Evolutionary conservation across 495 filamentous ascomycete species (phyloP), one percentile per base, ranked within the genome.

Genomic region (Penicillium pulvis): DNA sequence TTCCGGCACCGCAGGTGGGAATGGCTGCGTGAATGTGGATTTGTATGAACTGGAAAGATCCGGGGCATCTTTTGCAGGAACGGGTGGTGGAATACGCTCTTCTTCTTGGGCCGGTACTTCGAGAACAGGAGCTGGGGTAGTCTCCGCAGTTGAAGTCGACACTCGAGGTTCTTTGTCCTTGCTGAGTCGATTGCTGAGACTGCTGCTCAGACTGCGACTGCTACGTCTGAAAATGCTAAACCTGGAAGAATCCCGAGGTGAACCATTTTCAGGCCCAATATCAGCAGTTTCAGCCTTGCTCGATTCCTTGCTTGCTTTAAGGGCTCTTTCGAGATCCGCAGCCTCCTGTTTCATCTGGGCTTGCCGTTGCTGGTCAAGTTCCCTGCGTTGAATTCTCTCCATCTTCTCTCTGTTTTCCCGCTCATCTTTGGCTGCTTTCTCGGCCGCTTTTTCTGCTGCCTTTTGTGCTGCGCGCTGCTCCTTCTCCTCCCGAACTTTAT

Each of bases 401-500:
- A 78, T 80, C 64, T 86, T 90, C 54, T 85, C 80, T 54, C 76
- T 79, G 39, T 89, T 30, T 46, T 60, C 53, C 24, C 53, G 51
- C 35, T 60, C 57, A 20, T 52, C 54, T 39, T 56, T 56, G 44
- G 45, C 44, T 3, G 33, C 44, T 51, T 51, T 51, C n/a, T 57
- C 55, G 14, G 46, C 39, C n/a, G 35, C 87, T 62, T 88, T 93
- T 23, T 57, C 55, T 2, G 46, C 39, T 30, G 35, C 87, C 63
- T 88, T 93, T 24, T 87, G 86, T 20, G 84, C 84, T 20, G 81
- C 82, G 56, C 85, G 88, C 8, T 79, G 76, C 48, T 86, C 87
- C 62, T 89, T 88, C 57, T 88, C 86, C 56, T 83, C 86, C 23
- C 82, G 74, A 6, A 70, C 72, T 47, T 69, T 74, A 33, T 82